Conservation (phyloP, 768 basidiomycete genomes). For the Lactifluus echinatus region DNA sequence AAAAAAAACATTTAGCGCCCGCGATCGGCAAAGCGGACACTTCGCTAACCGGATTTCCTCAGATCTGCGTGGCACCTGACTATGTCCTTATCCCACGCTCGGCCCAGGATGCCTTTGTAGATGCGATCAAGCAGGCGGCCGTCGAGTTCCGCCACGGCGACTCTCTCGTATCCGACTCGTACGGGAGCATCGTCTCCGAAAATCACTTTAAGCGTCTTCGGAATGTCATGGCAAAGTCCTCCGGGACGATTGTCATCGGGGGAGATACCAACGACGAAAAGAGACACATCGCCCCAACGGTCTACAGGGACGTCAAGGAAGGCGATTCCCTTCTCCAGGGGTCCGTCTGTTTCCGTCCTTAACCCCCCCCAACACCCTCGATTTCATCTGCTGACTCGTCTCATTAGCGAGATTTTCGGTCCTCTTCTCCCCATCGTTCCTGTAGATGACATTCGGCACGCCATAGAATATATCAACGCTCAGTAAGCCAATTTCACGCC, state of each 20-base stretch:
- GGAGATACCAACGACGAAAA: conserved; percentile 33
- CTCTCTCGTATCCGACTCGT: conserved; percentile 36
- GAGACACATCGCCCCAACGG: conserved; percentile 47
- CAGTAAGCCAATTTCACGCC: conserved; percentile 30
- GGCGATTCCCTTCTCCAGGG: conserved; percentile 56
- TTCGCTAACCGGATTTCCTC: neutral
- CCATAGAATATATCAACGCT: conserved; percentile 44
- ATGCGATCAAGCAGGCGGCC: conserved; percentile 36
- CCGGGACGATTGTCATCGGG: conserved; percentile 49
- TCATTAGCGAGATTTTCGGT: conserved; percentile 60
- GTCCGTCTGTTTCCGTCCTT: conserved; percentile 27
- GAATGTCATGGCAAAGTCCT: conserved; percentile 42
- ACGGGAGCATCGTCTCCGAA: conserved; percentile 45
- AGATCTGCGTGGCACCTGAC: conserved; percentile 38
- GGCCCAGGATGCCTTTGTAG: conserved; percentile 40
- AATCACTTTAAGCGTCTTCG: conserved; percentile 46
- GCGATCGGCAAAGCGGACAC: too few relatives aligned
- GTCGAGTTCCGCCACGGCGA: conserved; percentile 46
- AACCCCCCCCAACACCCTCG: neutral
- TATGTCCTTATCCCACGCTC: conserved; percentile 36
- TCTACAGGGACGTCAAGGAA: conserved; percentile 44
- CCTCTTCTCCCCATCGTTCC: conserved; percentile 58
- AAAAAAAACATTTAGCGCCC: neutral
- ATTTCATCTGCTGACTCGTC: neutral
- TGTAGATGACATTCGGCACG: conserved; percentile 47